Conservation (phyloP, 306 rosid species). For the Elaeagnus macrophylla region DNA sequence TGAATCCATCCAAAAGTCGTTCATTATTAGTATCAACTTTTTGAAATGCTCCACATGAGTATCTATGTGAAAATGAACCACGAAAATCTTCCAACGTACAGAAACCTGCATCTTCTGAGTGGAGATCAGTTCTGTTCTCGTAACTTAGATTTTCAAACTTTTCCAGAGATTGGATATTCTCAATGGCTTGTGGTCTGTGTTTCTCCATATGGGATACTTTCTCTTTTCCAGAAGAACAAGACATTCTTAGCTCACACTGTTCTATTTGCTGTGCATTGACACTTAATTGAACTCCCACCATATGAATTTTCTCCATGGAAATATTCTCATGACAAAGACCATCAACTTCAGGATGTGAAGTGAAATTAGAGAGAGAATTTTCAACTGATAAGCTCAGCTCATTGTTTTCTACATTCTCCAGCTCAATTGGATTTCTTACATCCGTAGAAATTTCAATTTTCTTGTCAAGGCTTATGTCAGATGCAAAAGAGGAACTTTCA, state of each 20-base stretch:
- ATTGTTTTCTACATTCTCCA: conserved; percentile 3
- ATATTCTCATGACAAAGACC: conserved; percentile 1
- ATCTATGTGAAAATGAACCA: not conserved
- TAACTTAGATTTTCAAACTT: not conserved
- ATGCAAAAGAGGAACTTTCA: conserved; percentile 2
- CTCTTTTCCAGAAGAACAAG: not conserved
- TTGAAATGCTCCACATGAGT: not conserved
- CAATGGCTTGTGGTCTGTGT: conserved; percentile 1
- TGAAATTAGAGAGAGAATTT: conserved; percentile 1
- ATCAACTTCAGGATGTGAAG: conserved; percentile 11
- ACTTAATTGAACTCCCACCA: not conserved
- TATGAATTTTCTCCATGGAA: not conserved
- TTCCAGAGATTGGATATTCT: conserved; percentile 8
- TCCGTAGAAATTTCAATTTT: conserved; percentile 12
- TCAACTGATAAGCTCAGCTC: conserved; percentile 6
- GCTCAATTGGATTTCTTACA: not conserved
- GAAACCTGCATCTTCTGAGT: not conserved
- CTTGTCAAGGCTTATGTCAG: conserved; percentile 4
- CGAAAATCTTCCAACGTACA: not conserved
- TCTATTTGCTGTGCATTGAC: no score
- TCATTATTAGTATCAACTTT: conserved; percentile 4
- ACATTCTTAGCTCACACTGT: conserved; percentile 1
- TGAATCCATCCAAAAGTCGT: not conserved
- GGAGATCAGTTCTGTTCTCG: not conserved
- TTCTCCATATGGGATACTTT: conserved; percentile 1